Conservation (phyloP, 106 monocot species). For the Acorus calamus region DNA sequence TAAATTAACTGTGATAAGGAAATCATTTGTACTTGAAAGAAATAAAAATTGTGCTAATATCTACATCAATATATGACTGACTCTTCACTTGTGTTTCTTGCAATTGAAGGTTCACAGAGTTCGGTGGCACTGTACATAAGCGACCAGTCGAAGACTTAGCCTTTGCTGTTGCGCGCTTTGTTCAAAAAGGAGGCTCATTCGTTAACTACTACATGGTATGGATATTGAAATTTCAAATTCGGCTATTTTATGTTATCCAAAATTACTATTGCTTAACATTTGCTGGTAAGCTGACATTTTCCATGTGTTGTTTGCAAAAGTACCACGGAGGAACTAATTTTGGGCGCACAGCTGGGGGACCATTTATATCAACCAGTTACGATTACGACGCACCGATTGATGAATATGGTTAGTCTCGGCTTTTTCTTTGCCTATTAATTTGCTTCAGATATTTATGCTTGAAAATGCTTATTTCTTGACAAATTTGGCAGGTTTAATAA, state of each 20-base stretch:
- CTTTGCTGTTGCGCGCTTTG: slow-evolving; percentile 85
- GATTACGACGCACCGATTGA: slow-evolving; percentile 98
- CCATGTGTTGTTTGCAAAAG: slow-evolving; percentile 27
- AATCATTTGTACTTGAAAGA: no score
- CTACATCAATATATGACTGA: no score
- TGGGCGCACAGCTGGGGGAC: slow-evolving; percentile 95
- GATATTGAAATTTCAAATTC: not conserved
- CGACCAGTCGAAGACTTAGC: slow-evolving; percentile 92
- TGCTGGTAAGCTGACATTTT: not conserved
- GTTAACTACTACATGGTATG: slow-evolving; percentile 95
- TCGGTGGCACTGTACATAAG: slow-evolving; percentile 64
- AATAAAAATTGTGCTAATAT: no score
- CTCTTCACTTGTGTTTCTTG: not conserved
- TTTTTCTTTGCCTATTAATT: no score
- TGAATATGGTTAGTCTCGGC: slow-evolving; percentile 63
- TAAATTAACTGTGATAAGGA: no score
- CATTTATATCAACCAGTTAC: slow-evolving; percentile 94
- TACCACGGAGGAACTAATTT: slow-evolving; percentile 98
- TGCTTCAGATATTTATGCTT: not conserved
- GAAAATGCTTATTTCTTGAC: slow-evolving; percentile 2
- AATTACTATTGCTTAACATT: no score
- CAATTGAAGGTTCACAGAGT: slow-evolving; percentile 79
- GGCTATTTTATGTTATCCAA: no score
- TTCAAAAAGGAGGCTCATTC: slow-evolving; percentile 89
- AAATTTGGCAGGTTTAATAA: slow-evolving; percentile 41